A percentile compares a stretch with the other conserved stretches of the same genome.
Conservation (phyloP, 1,139 yeast species). For the Lodderomyces oxycetoniae region DNA sequence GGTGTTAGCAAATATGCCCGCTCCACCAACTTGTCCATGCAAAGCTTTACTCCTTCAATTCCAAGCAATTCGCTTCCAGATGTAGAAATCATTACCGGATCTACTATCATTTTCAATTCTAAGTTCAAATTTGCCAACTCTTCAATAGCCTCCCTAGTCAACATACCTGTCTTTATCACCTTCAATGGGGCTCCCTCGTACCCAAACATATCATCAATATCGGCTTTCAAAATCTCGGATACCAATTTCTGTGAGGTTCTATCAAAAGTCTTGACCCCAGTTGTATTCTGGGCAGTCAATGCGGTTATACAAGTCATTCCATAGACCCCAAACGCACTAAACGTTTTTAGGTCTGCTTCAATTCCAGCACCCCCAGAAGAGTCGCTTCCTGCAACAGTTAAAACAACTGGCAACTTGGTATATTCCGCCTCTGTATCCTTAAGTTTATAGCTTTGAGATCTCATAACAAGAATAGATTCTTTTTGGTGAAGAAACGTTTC, state of each 20-base stretch:
- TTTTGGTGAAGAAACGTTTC: background rate
- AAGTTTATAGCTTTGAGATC: background rate
- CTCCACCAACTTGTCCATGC: constrained; percentile 46
- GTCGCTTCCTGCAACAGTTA: constrained; percentile 81
- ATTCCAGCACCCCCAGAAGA: constrained; percentile 94
- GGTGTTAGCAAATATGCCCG: constrained; percentile 71
- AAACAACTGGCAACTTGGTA: constrained; percentile 35
- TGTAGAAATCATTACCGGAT: constrained; percentile 82
- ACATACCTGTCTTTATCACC: constrained; percentile 79
- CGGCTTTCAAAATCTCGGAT: constrained; percentile 45
- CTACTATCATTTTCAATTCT: constrained; percentile 50
- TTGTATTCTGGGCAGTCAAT: constrained; percentile 78
- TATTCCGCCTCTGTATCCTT: constrained; percentile 2
- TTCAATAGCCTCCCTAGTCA: constrained; percentile 54
- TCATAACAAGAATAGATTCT: constrained; percentile 1
- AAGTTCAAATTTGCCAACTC: constrained; percentile 38
- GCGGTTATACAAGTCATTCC: constrained; percentile 81
- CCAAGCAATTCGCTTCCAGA: constrained; percentile 61
- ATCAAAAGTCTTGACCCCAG: constrained; percentile 51
- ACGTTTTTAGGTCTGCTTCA: constrained; percentile 86
- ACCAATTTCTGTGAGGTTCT: constrained; percentile 44
- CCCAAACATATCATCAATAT: constrained; percentile 54
- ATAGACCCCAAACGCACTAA: constrained; percentile 73
- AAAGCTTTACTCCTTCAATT: constrained; percentile 40
- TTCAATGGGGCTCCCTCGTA: constrained; percentile 36